Evolutionary conservation across 306 rosid genomes (phyloP).

Genomic region (Cyclanthera cordifolia): DNA sequence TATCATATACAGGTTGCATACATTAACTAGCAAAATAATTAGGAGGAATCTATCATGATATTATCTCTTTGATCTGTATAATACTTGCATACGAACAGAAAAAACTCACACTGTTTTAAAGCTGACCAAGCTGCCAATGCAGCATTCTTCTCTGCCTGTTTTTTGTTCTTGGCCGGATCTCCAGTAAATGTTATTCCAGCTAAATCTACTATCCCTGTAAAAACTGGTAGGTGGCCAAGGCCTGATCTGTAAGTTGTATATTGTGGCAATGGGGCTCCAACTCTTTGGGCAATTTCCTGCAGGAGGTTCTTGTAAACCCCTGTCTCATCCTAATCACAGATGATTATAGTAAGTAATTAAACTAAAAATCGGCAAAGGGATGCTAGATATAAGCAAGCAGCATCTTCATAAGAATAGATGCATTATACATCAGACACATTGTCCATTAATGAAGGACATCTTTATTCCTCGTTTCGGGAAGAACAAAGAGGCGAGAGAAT

Average conservation of each 20-base stretch:
- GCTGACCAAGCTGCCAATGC: conserved; percentile 99
- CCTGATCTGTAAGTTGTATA: conserved; percentile 91
- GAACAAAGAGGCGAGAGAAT: no score
- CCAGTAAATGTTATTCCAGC: conserved; percentile 92
- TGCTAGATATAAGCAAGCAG: no score
- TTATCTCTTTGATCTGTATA: no score
- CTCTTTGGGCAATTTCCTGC: conserved; percentile 98
- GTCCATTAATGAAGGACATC: no score
- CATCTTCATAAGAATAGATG: no score
- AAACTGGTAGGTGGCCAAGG: conserved; percentile 88
- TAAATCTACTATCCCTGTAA: conserved; percentile 87
- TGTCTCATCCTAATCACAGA: conserved; percentile 63
- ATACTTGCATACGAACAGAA: no score
- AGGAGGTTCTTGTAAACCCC: conserved; percentile 96
- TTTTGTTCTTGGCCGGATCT: conserved; percentile 91
- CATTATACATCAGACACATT: no score
- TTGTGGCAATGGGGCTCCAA: conserved; percentile 93
- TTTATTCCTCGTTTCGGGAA: no score
- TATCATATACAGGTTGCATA: background rate
- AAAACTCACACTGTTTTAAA: conserved; percentile 71
- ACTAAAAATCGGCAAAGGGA: background rate
- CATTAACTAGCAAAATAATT: background rate
- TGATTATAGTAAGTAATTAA: background rate
- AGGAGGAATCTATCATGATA: no score
- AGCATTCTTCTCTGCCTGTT: conserved; percentile 98